Evolutionary conservation across 345 rosid genomes (phyloP).

Genomic region (Excoecaria agallocha): DNA sequence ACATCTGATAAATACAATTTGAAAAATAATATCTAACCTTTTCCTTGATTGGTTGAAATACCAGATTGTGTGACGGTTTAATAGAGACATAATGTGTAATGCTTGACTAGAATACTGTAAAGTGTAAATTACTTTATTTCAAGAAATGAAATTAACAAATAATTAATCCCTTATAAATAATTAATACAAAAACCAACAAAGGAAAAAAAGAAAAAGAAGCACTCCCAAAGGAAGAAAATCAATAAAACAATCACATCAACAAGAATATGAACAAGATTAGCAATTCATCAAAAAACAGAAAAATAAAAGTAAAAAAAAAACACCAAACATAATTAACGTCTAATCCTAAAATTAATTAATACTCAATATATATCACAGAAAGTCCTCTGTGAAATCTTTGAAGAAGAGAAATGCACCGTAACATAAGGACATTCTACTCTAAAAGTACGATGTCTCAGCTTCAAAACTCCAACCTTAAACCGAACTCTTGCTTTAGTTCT

Average conservation of each 20-base stretch:
- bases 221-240: neutral
- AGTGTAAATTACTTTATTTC: too few species aligned
- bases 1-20: too few species aligned
- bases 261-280: neutral
- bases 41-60: too few species aligned
- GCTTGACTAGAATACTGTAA: too few species aligned
- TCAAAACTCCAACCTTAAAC: conserved; percentile 57
- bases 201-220: too few species aligned
- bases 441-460: conserved; percentile 46
- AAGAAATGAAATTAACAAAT: too few species aligned
- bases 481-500: conserved; percentile 54
- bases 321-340: neutral
- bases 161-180: too few species aligned
- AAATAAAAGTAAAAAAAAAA: neutral
- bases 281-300: neutral
- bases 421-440: conserved; percentile 51
- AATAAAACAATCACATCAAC: neutral
- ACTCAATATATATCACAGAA: conserved; percentile 45
- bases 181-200: too few species aligned
- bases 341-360: conserved; percentile 27
- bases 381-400: conserved; percentile 40
- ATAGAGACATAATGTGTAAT: too few species aligned
- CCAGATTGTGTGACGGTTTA: too few species aligned
- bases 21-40: too few species aligned
- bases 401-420: conserved; percentile 37